These are phyloP conservation scores for Hapsidospora chrysogenum DNA, from an alignment of 495 filamentous ascomycete species.

Conservation along the genomic window DNA sequence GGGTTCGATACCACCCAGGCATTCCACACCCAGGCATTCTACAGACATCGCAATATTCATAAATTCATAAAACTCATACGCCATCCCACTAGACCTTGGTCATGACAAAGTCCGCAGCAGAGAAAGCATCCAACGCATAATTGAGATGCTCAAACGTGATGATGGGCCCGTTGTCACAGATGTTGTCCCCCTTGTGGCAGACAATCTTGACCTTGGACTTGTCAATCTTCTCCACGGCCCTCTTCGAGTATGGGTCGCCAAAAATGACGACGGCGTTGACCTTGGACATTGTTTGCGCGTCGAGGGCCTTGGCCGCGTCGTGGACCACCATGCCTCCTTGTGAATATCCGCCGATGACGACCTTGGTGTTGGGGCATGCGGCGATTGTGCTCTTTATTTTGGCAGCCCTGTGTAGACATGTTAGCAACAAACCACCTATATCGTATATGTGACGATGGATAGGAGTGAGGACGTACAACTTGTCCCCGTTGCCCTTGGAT, in stretches of 20 bases:
- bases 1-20: too few relatives aligned
- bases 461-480: too few relatives aligned
- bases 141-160: slow-evolving; percentile 33
- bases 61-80: neutral
- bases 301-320: slow-evolving; percentile 24
- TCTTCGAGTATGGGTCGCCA: slow-evolving; percentile 33
- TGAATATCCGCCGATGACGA: slow-evolving; percentile 44
- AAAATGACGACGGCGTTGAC: slow-evolving; percentile 33
- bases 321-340: slow-evolving; percentile 38
- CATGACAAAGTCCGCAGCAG: slow-evolving; percentile 31
- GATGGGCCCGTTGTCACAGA: slow-evolving; percentile 34
- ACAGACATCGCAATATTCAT: neutral
- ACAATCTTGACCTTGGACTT: slow-evolving; percentile 29
- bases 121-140: slow-evolving; percentile 28
- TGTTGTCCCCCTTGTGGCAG: slow-evolving; percentile 35
- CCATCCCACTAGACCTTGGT: neutral
- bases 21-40: too few relatives aligned
- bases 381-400: too few relatives aligned
- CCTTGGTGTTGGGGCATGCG: slow-evolving; percentile 43
- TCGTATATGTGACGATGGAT: too few relatives aligned
- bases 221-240: slow-evolving; percentile 25
- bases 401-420: too few relatives aligned
- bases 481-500: too few relatives aligned
- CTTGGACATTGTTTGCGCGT: slow-evolving; percentile 12
- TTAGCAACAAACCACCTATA: too few relatives aligned